Percentiles rank a stretch among this genome's conserved stretches.
phyloP scores from a whole-genome alignment of 345 rosid genomes.

The Salix koriyanagi region DNA sequence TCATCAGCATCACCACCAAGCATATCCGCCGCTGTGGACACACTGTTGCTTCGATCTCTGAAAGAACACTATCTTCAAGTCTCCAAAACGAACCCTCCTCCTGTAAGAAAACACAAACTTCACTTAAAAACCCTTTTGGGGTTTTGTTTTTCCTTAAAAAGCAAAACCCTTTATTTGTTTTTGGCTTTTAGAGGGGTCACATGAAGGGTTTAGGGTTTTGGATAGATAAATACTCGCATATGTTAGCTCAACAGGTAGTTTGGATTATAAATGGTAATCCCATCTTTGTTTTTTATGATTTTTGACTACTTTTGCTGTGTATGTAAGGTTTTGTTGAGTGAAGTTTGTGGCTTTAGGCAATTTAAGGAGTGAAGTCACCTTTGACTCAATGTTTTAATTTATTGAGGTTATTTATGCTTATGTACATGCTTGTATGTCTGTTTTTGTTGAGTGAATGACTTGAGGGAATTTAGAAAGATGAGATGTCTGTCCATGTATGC shows the following conservation, averaged over 20 bases:
- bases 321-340: not conserved
- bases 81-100: constrained; percentile 90
- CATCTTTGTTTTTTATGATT: not conserved
- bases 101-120: constrained; percentile 33
- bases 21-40: constrained; percentile 55
- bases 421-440: not conserved
- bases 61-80: constrained; percentile 87
- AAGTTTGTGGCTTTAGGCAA: not conserved
- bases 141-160: not conserved
- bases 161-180: not conserved
- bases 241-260: not conserved
- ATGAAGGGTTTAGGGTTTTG: not conserved
- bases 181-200: not conserved
- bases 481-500: not conserved
- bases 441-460: not conserved
- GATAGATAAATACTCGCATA: not conserved
- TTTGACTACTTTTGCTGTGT: not conserved
- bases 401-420: not conserved
- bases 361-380: not conserved
- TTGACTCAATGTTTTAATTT: not conserved
- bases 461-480: not conserved
- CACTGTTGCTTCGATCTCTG: constrained; percentile 79
- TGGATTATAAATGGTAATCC: not conserved
- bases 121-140: not conserved
- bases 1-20: constrained; percentile 13